Base-by-base conservation (phyloP, 164 flowering plant genomes). In the Aristolochia californica region DNA sequence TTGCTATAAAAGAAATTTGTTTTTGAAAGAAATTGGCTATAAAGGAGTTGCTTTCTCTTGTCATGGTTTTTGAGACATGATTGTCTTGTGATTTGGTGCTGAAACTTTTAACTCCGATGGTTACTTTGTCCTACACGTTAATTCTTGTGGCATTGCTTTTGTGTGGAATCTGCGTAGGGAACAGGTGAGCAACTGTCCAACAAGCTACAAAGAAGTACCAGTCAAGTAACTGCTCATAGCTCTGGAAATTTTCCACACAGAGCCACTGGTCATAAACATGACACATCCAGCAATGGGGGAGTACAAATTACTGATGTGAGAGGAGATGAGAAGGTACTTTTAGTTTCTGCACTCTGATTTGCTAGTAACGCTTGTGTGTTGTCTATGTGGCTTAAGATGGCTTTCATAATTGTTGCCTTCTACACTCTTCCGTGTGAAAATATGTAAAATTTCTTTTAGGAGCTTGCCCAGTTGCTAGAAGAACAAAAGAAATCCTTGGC, bases 401-500 rank as follows among this genome's bases (percentile, higher is more conserved):
- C 30, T 34, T 12, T 34, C 10, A 34, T 34, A 34, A 1, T 34
- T 28, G 30, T 8, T 34, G 10, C 10, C 9, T 34, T 34, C 10
- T 34, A 34, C 40, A 34, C 10, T 12, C 40, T 34, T 34, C 40
- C 40, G 10, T 34, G 40, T 34, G 40, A 34, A 57, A 56, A 78
- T 67, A 18, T 71, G 56, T 69, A 0, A 54, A 68, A 73, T 76
- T 65, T 74, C 72, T 75, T 84, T 68, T 77, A 87, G 97, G 95
- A 84, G 74, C 77, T 80, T 68, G 79, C 83, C 77, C 83, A 76
- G 76, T 47, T 78, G 59, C 63, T 75, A 48, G 98, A 84, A 66
- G 93, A 85, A 67, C 80, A 78, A 60, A 78, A 59, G 65, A 73
- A 75, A 64, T 69, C 80, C 43, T 70, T 76, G 64, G 75, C 72